Evolutionary conservation across 306 rosid genomes (phyloP).

Genomic region (Cucurbita argyrosperma): DNA sequence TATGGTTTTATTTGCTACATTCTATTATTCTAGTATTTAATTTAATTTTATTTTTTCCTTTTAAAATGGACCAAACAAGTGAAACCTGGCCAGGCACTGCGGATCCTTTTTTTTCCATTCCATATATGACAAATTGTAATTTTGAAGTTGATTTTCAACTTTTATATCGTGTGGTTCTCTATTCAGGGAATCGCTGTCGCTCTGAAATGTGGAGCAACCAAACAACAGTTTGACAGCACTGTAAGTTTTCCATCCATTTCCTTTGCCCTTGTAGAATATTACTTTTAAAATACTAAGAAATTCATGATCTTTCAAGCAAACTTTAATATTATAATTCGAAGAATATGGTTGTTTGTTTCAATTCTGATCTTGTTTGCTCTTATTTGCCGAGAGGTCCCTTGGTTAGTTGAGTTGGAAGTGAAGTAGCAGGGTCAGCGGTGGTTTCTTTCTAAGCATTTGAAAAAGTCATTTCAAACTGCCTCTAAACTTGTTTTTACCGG

Average conservation of each 20-base stretch:
- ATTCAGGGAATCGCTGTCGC: constrained; percentile 80
- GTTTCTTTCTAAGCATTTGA: too few species aligned
- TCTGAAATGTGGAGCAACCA: constrained; percentile 88
- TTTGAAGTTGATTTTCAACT: not conserved
- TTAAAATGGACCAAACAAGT: not conserved
- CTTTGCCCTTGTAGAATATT: not conserved
- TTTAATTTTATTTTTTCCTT: not conserved
- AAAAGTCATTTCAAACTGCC: too few species aligned
- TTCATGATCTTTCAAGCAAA: not conserved
- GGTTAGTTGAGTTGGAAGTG: not conserved
- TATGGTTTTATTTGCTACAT: not conserved
- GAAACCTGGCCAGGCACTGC: not conserved
- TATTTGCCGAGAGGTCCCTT: not conserved
- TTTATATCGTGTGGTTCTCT: not conserved
- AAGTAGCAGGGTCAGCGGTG: too few species aligned
- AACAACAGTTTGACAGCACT: constrained; percentile 85
- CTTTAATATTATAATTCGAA: not conserved
- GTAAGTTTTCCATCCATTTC: constrained; percentile 26
- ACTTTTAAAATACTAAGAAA: not conserved
- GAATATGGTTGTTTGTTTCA: not conserved
- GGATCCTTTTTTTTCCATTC: not conserved
- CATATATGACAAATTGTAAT: not conserved
- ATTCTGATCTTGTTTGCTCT: not conserved
- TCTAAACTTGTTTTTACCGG: too few species aligned
- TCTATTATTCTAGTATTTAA: not conserved